A percentile compares a stretch with the other conserved stretches of the same genome.
Conservation (phyloP, 768 basidiomycete species). For the Suillus bovinus region DNA sequence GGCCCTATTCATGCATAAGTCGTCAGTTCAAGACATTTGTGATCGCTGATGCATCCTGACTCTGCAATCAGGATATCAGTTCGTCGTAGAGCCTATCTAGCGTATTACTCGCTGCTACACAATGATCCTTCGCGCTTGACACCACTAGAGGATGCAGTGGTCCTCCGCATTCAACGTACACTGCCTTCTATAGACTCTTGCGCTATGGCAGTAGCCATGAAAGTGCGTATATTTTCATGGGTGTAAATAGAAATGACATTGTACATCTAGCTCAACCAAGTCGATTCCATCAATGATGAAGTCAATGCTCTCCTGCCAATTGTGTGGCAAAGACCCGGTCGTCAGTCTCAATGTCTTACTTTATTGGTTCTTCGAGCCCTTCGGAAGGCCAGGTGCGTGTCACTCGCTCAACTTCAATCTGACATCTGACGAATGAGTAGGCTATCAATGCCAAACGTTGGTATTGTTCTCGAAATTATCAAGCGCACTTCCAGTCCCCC, state of each 20-base stretch:
- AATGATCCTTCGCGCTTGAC: slow-evolving; percentile 47
- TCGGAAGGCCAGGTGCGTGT: slow-evolving; percentile 14
- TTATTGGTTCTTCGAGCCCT: slow-evolving; percentile 25
- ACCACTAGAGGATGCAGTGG: slow-evolving; percentile 32
- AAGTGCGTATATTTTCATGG: slow-evolving; percentile 20
- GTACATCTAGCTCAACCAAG: background rate
- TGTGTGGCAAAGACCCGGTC: slow-evolving; percentile 1
- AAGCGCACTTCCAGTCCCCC: slow-evolving; percentile 22
- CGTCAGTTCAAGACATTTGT: slow-evolving; percentile 59
- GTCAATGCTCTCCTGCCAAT: slow-evolving; percentile 2
- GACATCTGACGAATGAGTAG: background rate
- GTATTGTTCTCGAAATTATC: slow-evolving; percentile 28
- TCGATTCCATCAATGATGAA: slow-evolving; percentile 1
- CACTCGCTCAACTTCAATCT: background rate
- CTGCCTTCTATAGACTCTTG: slow-evolving; percentile 15
- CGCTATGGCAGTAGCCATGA: slow-evolving; percentile 18
- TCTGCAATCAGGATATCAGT: slow-evolving; percentile 48
- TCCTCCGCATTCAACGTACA: slow-evolving; percentile 15
- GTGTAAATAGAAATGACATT: background rate
- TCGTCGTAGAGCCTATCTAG: slow-evolving; percentile 61
- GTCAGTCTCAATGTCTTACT: background rate
- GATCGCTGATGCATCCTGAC: slow-evolving; percentile 11
- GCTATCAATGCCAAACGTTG: slow-evolving; percentile 12
- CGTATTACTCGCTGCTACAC: slow-evolving; percentile 52
- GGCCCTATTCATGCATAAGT: slow-evolving; percentile 67